Percentiles rank a stretch among this genome's conserved stretches.
Evolutionary conservation across 495 filamentous ascomycete genomes (phyloP).

Genomic region (Aspergillus nanangensis): DNA sequence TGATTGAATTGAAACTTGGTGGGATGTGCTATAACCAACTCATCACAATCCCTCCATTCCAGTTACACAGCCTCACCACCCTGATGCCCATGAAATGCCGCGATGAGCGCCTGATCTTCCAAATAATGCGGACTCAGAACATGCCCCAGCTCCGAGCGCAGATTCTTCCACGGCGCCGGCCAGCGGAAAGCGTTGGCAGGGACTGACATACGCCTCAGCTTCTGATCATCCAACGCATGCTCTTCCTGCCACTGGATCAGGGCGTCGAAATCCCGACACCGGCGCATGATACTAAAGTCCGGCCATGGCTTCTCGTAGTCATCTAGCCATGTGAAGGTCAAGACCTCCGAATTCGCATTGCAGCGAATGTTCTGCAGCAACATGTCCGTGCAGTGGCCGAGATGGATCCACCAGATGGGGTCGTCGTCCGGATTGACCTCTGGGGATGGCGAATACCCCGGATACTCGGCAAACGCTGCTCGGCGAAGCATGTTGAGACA

Average conservation of each 20-base stretch:
- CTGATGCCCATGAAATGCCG: no score
- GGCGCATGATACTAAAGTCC: constrained; percentile 28
- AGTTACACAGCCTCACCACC: no score
- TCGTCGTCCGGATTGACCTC: neutral
- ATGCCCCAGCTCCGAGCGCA: no score
- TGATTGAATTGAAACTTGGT: no score
- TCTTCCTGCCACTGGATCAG: constrained; percentile 18
- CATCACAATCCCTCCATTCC: no score
- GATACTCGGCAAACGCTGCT: constrained; percentile 25
- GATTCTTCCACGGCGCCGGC: no score
- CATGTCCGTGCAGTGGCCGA: constrained; percentile 26
- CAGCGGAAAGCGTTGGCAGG: neutral
- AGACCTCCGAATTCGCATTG: constrained; percentile 24
- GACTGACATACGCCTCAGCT: neutral
- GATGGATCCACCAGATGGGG: constrained; percentile 17
- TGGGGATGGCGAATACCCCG: constrained; percentile 2
- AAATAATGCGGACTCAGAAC: no score
- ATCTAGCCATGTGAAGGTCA: constrained; percentile 23
- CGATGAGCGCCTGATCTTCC: no score
- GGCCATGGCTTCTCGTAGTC: constrained; percentile 29
- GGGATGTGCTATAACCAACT: no score
- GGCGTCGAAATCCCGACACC: constrained; percentile 19
- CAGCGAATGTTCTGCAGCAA: constrained; percentile 30
- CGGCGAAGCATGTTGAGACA: constrained; percentile 30
- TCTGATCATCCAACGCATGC: constrained; percentile 3